Base-by-base conservation (phyloP, 2,329 filamentous ascomycete genomes). In the Tolypocladium paradoxum region DNA sequence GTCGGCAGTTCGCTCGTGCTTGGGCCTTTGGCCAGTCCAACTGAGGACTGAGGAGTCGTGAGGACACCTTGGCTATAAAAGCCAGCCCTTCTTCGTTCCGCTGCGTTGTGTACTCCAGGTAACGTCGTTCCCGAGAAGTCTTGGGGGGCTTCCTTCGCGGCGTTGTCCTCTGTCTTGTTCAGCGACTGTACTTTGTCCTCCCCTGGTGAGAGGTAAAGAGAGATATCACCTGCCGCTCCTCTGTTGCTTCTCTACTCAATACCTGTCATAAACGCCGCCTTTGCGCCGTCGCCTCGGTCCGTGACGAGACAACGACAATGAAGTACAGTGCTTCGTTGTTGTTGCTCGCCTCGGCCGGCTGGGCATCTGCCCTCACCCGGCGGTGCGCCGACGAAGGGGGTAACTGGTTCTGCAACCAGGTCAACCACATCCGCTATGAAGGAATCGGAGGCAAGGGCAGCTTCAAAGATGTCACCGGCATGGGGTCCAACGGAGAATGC, bases 371-470 rank as follows among this genome's bases (percentile, higher is more conserved):
- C 46, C 54, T 64, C 14, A 63, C 60, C 5, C 65, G 68, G 52
- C 65, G 71, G 56, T 73, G 71, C 31, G 57, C 62, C 49, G 54
- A 73, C 7, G 71, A 74, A 55, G 64, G 64, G 29, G 80, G 81
- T 56, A 88, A 88, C 68, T 84, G 70, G 71, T 88, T 84, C 70
- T 87, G 84, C 68, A 74, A 81, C 53, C 63, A 76, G 38, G 83
- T 90, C 54, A 69, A 77, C 54, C 78, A 82, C 49, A 84, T 91
- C 67, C 77, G 79, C n/a, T 90, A 89, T 68, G 69, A 69, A 54
- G 80, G 81, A 53, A 76, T 88, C 60, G 79, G 78, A 33, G 72
- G 73, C 49, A 60, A 74, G 45, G 85, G 86, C 38, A 72, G 70
- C 46, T 91, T 88, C 72, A 76, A 86, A 55, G 76, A 78, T 52